A percentile compares a stretch with the other conserved stretches of the same genome.
These are phyloP conservation scores for Spathaspora girioi DNA, from an alignment of 805 yeast genomes.

Conservation along the genomic window DNA sequence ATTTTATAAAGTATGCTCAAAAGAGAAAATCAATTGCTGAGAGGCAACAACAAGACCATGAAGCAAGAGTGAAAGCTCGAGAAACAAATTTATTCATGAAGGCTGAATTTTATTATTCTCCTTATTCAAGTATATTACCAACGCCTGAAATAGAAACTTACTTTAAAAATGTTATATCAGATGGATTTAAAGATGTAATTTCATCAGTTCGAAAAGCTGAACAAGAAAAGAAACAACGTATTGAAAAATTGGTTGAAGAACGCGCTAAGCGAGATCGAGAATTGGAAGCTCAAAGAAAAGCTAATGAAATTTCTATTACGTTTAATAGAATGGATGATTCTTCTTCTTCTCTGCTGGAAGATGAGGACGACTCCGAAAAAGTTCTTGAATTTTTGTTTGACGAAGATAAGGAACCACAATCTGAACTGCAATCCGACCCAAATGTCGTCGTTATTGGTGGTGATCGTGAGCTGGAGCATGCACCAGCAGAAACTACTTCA, in stretches of 20 bases:
- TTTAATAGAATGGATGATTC: conserved; percentile 1
- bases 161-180: conserved; percentile 19
- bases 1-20: conserved; percentile 55
- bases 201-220: conserved; percentile 31
- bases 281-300: conserved; percentile 7
- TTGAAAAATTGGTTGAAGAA: conserved; percentile 2
- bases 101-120: conserved; percentile 37
- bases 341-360: conserved; percentile 1
- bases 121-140: conserved; percentile 25
- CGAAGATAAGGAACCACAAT: neutral
- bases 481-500: neutral
- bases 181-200: conserved; percentile 30
- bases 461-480: neutral
- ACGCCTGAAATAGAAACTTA: conserved; percentile 19
- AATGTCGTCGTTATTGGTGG: neutral
- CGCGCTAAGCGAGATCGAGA: conserved; percentile 5
- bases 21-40: conserved; percentile 39
- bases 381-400: neutral
- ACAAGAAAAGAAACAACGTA: conserved; percentile 21
- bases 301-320: conserved; percentile 8
- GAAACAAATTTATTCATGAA: conserved; percentile 29
- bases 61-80: conserved; percentile 17
- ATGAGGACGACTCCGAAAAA: conserved; percentile 3
- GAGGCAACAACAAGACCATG: conserved; percentile 20
- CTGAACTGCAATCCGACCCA: neutral